A percentile compares a stretch with the other conserved stretches of the same genome.
Conservation (phyloP, 1,284 basidiomycete genomes). For the Cronartium quercuum region DNA sequence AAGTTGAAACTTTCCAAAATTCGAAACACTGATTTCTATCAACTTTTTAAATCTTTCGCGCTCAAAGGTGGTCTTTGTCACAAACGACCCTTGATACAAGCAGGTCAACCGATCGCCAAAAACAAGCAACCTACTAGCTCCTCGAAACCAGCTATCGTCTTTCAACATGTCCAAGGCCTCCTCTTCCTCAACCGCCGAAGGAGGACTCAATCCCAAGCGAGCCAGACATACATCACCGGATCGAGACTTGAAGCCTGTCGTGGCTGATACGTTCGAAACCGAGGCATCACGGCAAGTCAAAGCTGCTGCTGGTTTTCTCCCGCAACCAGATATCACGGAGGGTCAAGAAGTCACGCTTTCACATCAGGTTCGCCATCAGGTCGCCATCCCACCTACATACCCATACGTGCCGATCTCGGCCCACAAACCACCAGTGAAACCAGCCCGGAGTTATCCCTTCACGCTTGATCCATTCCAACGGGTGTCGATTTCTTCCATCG, state of each 20-base stretch:
- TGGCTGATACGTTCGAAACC: conserved; percentile 45
- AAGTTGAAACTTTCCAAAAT: too few species aligned
- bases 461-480: conserved; percentile 95
- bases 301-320: conserved; percentile 10
- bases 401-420: conserved; percentile 83
- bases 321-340: neutral
- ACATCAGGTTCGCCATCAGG: conserved; percentile 71
- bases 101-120: too few species aligned
- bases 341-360: conserved; percentile 17
- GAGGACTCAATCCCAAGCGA: neutral
- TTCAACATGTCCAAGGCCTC: neutral
- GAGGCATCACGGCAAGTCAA: conserved; percentile 40
- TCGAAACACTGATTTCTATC: too few species aligned
- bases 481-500: conserved; percentile 88
- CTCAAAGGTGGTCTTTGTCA: too few species aligned
- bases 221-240: neutral
- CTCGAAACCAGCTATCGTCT: too few species aligned
- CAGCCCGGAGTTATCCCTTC: conserved; percentile 90
- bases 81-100: too few species aligned
- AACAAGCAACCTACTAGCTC: too few species aligned
- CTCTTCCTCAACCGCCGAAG: neutral
- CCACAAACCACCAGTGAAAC: conserved; percentile 85
- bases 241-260: conserved; percentile 36
- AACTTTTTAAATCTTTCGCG: too few species aligned
- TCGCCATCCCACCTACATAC: conserved; percentile 87